Evolutionary conservation across 306 rosid genomes (phyloP), one percentile per base, ranked within the genome.

Genomic region (Abrus pulchellus): DNA sequence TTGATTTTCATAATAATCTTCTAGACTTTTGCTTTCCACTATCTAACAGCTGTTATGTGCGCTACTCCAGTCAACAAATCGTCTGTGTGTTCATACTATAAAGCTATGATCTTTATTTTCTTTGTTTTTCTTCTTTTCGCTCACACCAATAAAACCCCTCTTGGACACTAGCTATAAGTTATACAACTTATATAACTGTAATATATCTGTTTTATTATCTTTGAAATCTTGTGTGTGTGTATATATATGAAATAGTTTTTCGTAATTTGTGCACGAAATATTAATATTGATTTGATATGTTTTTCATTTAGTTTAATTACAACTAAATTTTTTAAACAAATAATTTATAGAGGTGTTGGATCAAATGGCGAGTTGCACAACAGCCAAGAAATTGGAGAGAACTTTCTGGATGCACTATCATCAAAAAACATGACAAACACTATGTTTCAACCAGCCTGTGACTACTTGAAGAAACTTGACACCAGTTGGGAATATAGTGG

Each of bases 381-480:
- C 71, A 78, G 62, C 50, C 91, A 91, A 74, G 93, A 88, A 49
- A 85, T 80, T 10, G 92, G 93, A 83, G 92, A 85, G 74, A 92
- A 91, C 6, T 91, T 89, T 68, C 81, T 85, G 2, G 97, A 86
- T 52, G 88, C 88, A 74, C 72, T 94, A 7, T 82, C 98, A 50
- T 87, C 94, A 3, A 94, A 90, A 67, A 82, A 76, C 87, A 78
- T 88, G 85, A 40, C 86, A 63, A 83, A 50, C 54, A 28, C 64
- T 7, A 83, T 89, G 88, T 87, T 83, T 72, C 97, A 90, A 61
- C 90, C 92, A 41, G 92, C 97, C 5, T 92, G 96, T 50, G 87
- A 94, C 57, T 93, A 92, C 86, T 83, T 94, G 88, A 94, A 90
- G 86, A 93, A 91, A 83, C 80, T 94, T 61, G 97, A 92, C 65